Evolutionary conservation across 2,329 filamentous ascomycete genomes (phyloP), one percentile per base, ranked within the genome.

Genomic region (Drechmeria coniospora): DNA sequence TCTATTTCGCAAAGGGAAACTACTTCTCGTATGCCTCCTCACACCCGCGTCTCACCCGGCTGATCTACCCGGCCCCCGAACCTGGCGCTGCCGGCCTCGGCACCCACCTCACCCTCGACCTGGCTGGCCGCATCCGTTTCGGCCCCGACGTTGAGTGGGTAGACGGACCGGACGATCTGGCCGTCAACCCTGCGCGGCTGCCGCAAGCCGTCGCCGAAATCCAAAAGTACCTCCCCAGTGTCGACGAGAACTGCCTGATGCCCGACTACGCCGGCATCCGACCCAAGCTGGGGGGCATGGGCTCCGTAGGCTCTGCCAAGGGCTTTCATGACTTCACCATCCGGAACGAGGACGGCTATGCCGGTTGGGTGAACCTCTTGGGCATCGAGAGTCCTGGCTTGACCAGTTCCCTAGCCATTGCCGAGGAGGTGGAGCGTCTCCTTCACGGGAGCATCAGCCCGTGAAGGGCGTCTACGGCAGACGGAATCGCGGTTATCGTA

Each of bases 71-170:
- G 0, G 84, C 79, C 0, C 84, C 87, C 0, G 63, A 79, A 7
- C 79, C 84, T 0, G 86, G 86, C 2, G 69, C 76, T 14, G 86
- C 73, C 28, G 87, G 90, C 0, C 59, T 98, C 1, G 90, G 90
- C 26, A 95, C 90, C 0, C 90, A 98, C 52, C 61, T 98, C 12
- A 98, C 90, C 1, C 67, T 95, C 32, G 90, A 98, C 50, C 66
- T 95, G 55, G 68, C 62, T 0, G 86, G 87, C 0, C 71, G 81
- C 1, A 66, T 95, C 23, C 77, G 83, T 21, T 98, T 98, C 51
- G 90, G 90, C 0, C 90, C 90, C 0, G 90, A 98, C 46, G 79
- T 94, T 10, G 83, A 95, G 50, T 95, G 90, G 90, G 77, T 93
- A 0, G 68, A 77, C 26, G 57, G 63, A 1, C 72, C 83, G 0